Evolutionary conservation across 2,329 filamentous ascomycete species (phyloP).

Genomic region (Fulvia fulva): DNA sequence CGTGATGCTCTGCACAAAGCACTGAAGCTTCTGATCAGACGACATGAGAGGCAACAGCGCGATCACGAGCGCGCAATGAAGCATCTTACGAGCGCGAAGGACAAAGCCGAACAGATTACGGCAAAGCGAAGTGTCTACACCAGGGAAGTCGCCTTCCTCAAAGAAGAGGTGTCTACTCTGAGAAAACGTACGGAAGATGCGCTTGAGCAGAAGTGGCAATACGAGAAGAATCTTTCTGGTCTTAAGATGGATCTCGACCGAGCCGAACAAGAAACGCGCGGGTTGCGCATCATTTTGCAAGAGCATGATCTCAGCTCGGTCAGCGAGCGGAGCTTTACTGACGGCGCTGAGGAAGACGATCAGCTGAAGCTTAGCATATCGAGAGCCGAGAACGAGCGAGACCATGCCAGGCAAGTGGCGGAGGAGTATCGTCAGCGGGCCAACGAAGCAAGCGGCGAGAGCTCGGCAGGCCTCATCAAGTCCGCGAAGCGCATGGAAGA

Average conservation of each 20-base stretch:
- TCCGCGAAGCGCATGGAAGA: constrained; percentile 76
- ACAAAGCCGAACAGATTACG: constrained; percentile 62
- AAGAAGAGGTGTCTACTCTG: constrained; percentile 78
- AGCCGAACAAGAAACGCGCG: constrained; percentile 85
- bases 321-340: constrained; percentile 38
- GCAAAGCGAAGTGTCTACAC: constrained; percentile 77
- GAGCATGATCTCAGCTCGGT: constrained; percentile 79
- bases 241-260: constrained; percentile 96
- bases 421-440: constrained; percentile 59
- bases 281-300: constrained; percentile 71
- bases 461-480: constrained; percentile 59
- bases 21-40: constrained; percentile 76
- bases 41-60: constrained; percentile 78
- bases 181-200: constrained; percentile 88
- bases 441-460: constrained; percentile 46
- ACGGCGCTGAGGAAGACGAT: constrained; percentile 30
- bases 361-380: constrained; percentile 63
- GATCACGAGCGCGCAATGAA: constrained; percentile 79
- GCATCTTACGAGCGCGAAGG: constrained; percentile 72
- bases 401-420: constrained; percentile 65
- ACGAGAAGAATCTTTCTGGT: constrained; percentile 81
- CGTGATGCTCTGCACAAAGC: constrained; percentile 87
- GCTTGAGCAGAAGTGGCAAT: constrained; percentile 92
- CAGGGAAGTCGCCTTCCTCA: constrained; percentile 72
- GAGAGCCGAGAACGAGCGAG: constrained; percentile 65